A percentile compares a stretch with the other conserved stretches of the same genome.
phyloP scores from a whole-genome alignment of 2,329 filamentous ascomycete genomes.

The Pseudogymnoascus sp. region DNA sequence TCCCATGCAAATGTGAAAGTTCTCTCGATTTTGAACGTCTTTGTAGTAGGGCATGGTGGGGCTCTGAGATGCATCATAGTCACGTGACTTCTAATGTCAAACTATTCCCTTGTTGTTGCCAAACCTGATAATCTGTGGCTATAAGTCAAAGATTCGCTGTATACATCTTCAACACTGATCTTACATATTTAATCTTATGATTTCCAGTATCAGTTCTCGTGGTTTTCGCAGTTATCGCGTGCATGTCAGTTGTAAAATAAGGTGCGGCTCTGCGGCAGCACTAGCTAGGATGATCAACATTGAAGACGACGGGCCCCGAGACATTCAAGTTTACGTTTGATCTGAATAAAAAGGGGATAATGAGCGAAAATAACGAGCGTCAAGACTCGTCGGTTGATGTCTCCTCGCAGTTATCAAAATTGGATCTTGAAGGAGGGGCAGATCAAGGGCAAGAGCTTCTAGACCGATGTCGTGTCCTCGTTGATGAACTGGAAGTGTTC shows the following conservation, averaged over 20 bases:
- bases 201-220: not conserved
- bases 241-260: not conserved
- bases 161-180: not conserved
- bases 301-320: not conserved
- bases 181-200: not conserved
- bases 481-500: constrained; percentile 40
- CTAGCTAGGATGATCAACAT: not conserved
- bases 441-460: constrained; percentile 22
- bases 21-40: not conserved
- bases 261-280: constrained; percentile 7
- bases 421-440: constrained; percentile 11
- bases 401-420: not conserved
- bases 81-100: not conserved
- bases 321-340: not conserved
- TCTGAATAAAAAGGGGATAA: not conserved
- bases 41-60: not conserved
- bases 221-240: not conserved
- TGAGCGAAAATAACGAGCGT: not conserved
- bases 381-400: not conserved
- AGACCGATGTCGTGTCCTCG: constrained; percentile 28
- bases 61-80: not conserved
- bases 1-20: not conserved
- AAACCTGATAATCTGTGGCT: not conserved
- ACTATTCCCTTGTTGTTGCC: not conserved
- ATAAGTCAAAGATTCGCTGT: not conserved